Conservation (phyloP, 2,329 filamentous ascomycete species). For the Aphanoascus verrucosus region DNA sequence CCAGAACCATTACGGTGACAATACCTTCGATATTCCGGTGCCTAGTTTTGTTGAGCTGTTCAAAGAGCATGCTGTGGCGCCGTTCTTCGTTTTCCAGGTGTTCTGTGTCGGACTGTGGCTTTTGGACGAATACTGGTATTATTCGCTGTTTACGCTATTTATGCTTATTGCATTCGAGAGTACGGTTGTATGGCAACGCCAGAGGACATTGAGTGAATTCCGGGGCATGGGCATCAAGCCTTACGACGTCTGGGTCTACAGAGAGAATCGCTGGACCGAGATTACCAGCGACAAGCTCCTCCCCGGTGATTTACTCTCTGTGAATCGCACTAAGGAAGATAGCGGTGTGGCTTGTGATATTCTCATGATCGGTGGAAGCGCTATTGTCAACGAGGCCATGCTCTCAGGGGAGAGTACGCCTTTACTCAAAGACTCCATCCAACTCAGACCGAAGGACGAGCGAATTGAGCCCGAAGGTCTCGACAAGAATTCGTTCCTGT, state of each 20-base stretch:
- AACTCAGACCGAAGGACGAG: slow-evolving; percentile 74
- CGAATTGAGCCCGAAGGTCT: slow-evolving; percentile 75
- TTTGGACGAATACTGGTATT: slow-evolving; percentile 99
- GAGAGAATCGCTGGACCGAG: slow-evolving; percentile 78
- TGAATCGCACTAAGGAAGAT: slow-evolving; percentile 89
- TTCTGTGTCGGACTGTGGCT: slow-evolving; percentile 99
- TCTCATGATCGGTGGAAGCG: slow-evolving; percentile 84
- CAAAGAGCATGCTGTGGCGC: slow-evolving; percentile 95
- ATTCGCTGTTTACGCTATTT: slow-evolving; percentile 95
- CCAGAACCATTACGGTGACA: slow-evolving; percentile 87
- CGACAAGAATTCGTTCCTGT: slow-evolving; percentile 94
- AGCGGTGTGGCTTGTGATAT: slow-evolving; percentile 96
- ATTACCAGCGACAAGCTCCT: slow-evolving; percentile 82
- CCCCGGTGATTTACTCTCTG: slow-evolving; percentile 86
- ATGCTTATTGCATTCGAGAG: slow-evolving; percentile 98
- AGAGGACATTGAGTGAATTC: slow-evolving; percentile 91
- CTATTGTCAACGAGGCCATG: slow-evolving; percentile 99
- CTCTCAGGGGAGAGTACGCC: slow-evolving; percentile 96
- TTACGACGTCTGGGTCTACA: slow-evolving; percentile 85
- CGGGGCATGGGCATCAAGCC: slow-evolving; percentile 99
- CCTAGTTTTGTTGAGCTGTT: slow-evolving; percentile 92
- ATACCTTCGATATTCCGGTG: slow-evolving; percentile 95
- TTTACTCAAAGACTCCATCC: slow-evolving; percentile 88
- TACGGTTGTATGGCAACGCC: slow-evolving; percentile 97
- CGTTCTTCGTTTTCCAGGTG: slow-evolving; percentile 98